Evolutionary conservation across 1,284 basidiomycete species (phyloP).

Genomic region (Sporisorium iseilematis-ciliati): DNA sequence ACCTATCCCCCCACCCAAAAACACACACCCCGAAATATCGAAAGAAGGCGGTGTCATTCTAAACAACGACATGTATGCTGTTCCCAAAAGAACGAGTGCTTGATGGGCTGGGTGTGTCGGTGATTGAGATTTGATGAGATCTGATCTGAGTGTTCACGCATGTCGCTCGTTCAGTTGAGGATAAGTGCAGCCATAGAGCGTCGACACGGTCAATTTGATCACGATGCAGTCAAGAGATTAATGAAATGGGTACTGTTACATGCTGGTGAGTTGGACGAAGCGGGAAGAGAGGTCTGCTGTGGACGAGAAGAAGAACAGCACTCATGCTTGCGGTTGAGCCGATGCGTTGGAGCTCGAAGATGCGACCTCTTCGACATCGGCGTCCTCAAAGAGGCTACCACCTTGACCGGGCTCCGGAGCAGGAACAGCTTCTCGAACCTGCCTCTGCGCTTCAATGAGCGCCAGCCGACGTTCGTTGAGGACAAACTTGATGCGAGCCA

Average conservation of each 20-base stretch:
- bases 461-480: constrained; percentile 90
- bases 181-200: not conserved
- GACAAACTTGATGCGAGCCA: constrained; percentile 94
- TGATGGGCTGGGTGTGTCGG: not conserved
- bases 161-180: not conserved
- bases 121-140: not conserved
- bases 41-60: constrained; percentile 54
- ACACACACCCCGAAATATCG: constrained; percentile 47
- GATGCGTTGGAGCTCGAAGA: not conserved
- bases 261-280: not conserved
- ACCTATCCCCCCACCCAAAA: constrained; percentile 6
- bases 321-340: constrained; percentile 7
- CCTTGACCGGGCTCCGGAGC: constrained; percentile 15
- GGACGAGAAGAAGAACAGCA: too few species aligned
- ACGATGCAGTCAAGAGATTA: constrained; percentile 1
- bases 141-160: not conserved
- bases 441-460: constrained; percentile 77
- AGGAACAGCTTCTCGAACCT: constrained; percentile 35
- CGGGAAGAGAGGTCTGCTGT: not conserved
- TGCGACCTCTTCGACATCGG: not conserved
- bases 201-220: not conserved
- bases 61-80: constrained; percentile 32
- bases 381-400: constrained; percentile 41
- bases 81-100: constrained; percentile 8
- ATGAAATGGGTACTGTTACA: constrained; percentile 27